Evolutionary conservation across 257 asterid genomes (phyloP), one percentile per base, ranked within the genome.

Genomic region (Lycium ferocissimum): DNA sequence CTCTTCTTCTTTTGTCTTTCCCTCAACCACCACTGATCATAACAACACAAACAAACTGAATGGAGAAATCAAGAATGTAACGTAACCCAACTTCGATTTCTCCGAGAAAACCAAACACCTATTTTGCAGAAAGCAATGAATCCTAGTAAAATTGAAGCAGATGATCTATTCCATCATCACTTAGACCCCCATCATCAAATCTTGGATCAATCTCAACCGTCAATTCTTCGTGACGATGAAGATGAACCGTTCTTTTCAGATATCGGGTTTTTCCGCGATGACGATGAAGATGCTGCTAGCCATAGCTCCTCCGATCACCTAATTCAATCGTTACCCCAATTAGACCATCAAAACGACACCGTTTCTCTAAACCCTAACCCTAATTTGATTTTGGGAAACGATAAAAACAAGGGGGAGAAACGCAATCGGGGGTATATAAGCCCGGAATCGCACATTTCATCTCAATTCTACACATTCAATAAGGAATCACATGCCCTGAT

Each of bases 401-500:
- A 37, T 9, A 70, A 53, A 43, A 35, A 45, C 35, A 86, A 79
- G 58, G 57, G 9, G 22, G 81, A 69, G 70, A 83, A 83, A 49
- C 84, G 62, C 58, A 76, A 53, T 10, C 70, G 75, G 49, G 81
- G 85, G 65, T 85, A 86, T 87, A 88, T 97, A 83, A 91, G 91
- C 87, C 96, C 97, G 37, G 97, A 93, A 81, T 93, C 96, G 3
- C 94, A 95, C 81, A 87, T 97, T 38, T 97, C 99, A n/a, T 89
- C 99, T 53, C 98, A 95, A 89, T 97, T 97, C 91, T 97, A 97
- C 85, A 94, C 99, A 6, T 97, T 97, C 86, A 95, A 93, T 47
- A 92, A 91, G 91, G 93, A 93, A 35, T 97, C 99, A 2, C 97
- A 97, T 82, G 87, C 89, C 13, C 86, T 97, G 43, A 97, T 97